Evolutionary conservation across 768 basidiomycete species (phyloP).

Genomic region (Cyclocybe cylindracea): DNA sequence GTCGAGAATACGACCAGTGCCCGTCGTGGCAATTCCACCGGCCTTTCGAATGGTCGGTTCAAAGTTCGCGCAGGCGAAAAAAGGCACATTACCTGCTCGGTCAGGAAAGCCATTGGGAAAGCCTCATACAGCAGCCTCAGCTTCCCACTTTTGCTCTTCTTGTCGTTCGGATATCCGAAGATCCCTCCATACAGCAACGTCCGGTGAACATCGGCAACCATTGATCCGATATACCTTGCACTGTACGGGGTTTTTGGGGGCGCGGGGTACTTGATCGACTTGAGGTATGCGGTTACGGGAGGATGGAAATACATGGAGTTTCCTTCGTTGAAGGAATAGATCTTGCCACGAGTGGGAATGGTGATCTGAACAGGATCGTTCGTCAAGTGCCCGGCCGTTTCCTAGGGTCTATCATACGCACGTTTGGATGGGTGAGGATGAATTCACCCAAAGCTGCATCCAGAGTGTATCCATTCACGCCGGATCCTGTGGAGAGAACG

Average conservation of each 20-base stretch:
- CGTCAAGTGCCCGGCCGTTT: constrained; percentile 1
- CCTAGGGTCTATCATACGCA: constrained; percentile 31
- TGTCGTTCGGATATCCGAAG: constrained; percentile 97
- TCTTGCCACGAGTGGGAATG: constrained; percentile 94
- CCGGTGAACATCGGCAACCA: constrained; percentile 98
- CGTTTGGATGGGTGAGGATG: constrained; percentile 96
- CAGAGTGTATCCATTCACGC: constrained; percentile 98
- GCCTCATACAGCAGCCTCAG: constrained; percentile 94
- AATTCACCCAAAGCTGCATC: constrained; percentile 96
- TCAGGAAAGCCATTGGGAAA: constrained; percentile 96
- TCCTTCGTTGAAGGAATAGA: constrained; percentile 99
- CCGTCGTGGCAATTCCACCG: constrained; percentile 95
- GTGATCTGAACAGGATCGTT: constrained; percentile 60
- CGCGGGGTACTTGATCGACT: constrained; percentile 88
- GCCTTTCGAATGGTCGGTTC: constrained; percentile 50
- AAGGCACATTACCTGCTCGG: constrained; percentile 69
- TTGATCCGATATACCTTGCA: constrained; percentile 93
- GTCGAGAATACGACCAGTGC: constrained; percentile 90
- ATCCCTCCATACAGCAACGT: constrained; percentile 97
- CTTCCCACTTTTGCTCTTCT: constrained; percentile 96
- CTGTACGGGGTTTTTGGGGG: constrained; percentile 83
- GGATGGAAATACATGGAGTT: constrained; percentile 93
- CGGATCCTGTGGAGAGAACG: constrained; percentile 91
- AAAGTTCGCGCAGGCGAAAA: not conserved
- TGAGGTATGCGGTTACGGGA: constrained; percentile 79